phyloP scores from a whole-genome alignment of 2,329 filamentous ascomycete species.

The Pyrenochaeta sp. region DNA sequence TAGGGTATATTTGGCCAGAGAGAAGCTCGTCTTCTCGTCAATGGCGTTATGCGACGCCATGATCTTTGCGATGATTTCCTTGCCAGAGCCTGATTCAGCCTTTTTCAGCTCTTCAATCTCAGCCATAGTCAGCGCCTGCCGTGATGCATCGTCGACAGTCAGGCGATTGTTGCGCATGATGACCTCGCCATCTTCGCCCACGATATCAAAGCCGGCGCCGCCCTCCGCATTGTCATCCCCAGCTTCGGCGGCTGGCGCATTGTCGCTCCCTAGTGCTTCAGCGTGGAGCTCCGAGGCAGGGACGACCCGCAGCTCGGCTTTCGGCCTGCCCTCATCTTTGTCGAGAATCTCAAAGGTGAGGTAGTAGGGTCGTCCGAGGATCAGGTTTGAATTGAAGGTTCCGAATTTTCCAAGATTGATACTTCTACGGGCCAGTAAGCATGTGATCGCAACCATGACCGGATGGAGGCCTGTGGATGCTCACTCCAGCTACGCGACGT shows the following conservation, averaged over 20 bases:
- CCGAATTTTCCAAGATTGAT: slow-evolving; percentile 94
- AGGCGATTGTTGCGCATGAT: slow-evolving; percentile 69
- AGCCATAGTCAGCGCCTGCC: slow-evolving; percentile 77
- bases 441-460: not conserved
- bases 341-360: slow-evolving; percentile 90
- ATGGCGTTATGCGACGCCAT: slow-evolving; percentile 87
- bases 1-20: slow-evolving; percentile 93
- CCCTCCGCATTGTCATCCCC: slow-evolving; percentile 43
- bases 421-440: slow-evolving; percentile 61
- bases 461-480: slow-evolving; percentile 21
- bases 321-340: slow-evolving; percentile 66
- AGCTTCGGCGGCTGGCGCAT: slow-evolving; percentile 48
- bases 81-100: slow-evolving; percentile 78
- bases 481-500: slow-evolving; percentile 55
- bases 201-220: slow-evolving; percentile 53
- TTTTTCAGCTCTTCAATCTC: slow-evolving; percentile 77
- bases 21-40: slow-evolving; percentile 93
- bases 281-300: slow-evolving; percentile 82
- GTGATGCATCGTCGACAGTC: slow-evolving; percentile 67
- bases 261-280: slow-evolving; percentile 69
- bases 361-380: slow-evolving; percentile 90
- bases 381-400: slow-evolving; percentile 84
- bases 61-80: slow-evolving; percentile 91
- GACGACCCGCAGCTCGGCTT: slow-evolving; percentile 77
- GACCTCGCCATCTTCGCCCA: slow-evolving; percentile 57